These are phyloP conservation scores for Mrakia gelida DNA, from an alignment of 768 basidiomycete genomes.

Conservation along the genomic window DNA sequence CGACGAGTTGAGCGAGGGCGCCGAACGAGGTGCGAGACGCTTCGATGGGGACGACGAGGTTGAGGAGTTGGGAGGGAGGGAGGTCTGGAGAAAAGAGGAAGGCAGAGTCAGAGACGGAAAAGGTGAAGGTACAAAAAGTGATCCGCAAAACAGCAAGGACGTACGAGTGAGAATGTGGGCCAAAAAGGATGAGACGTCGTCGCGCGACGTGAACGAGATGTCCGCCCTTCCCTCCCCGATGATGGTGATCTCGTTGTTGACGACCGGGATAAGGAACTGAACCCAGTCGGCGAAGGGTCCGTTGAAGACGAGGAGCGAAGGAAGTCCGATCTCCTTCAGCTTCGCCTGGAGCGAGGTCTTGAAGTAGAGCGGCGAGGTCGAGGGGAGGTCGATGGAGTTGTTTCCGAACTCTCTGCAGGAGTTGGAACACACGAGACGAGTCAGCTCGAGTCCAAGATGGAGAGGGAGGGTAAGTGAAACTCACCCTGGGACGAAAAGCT, in stretches of 20 bases:
- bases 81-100: neutral
- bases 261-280: neutral
- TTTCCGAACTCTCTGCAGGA: slow-evolving; percentile 31
- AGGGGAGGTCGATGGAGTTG: slow-evolving; percentile 14
- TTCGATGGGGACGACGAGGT: slow-evolving; percentile 6
- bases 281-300: slow-evolving; percentile 33
- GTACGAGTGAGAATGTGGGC: slow-evolving; percentile 16
- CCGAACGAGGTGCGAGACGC: neutral
- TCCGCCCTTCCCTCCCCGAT: slow-evolving; percentile 16
- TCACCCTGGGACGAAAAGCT: slow-evolving; percentile 2
- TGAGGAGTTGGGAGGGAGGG: slow-evolving; percentile 10
- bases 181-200: slow-evolving; percentile 16
- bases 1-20: neutral
- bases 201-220: slow-evolving; percentile 9
- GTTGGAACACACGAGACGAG: neutral
- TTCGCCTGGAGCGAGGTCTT: slow-evolving; percentile 18
- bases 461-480: neutral
- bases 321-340: slow-evolving; percentile 22
- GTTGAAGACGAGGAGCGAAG: slow-evolving; percentile 23
- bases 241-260: slow-evolving; percentile 3
- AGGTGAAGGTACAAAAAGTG: neutral
- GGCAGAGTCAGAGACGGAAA: neutral
- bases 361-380: slow-evolving; percentile 14
- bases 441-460: neutral
- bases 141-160: neutral